Percentiles rank a stretch among this genome's conserved stretches.
Conservation (phyloP, 164 flowering plant genomes). For the Vitis amurensis region DNA sequence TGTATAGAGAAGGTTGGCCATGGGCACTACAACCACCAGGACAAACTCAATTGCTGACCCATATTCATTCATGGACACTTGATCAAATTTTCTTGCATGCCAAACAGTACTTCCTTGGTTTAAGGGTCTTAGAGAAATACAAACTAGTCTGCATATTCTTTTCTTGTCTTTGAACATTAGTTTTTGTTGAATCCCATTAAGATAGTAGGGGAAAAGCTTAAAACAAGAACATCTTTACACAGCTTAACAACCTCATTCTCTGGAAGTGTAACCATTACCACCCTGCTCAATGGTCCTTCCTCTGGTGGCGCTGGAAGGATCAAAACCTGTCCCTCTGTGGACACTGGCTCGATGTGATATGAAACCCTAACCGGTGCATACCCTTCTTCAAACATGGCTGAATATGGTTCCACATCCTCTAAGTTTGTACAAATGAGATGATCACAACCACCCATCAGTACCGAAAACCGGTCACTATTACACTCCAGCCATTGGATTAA, state of each 20-base stretch:
- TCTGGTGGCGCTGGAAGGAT: slow-evolving; percentile 41
- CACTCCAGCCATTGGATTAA: slow-evolving; percentile 52
- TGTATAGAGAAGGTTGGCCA: too few relatives aligned
- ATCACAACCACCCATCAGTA: slow-evolving; percentile 29
- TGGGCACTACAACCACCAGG: too few relatives aligned
- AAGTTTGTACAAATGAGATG: slow-evolving; percentile 44
- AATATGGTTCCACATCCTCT: slow-evolving; percentile 32
- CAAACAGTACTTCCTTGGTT: too few relatives aligned
- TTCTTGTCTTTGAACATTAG: slow-evolving; percentile 15
- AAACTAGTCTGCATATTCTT: not conserved
- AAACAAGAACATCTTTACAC: slow-evolving; percentile 36
- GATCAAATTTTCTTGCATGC: not conserved
- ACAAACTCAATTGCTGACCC: too few relatives aligned
- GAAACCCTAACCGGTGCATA: slow-evolving; percentile 39
- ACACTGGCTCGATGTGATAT: slow-evolving; percentile 42
- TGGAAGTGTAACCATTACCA: slow-evolving; percentile 58
- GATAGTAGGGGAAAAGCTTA: slow-evolving; percentile 39
- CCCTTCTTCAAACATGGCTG: slow-evolving; percentile 33
- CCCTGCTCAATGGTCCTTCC: slow-evolving; percentile 47
- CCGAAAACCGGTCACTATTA: not conserved
- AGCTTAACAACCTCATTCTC: slow-evolving; percentile 37
- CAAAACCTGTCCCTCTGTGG: slow-evolving; percentile 46
- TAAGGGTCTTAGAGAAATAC: too few relatives aligned
- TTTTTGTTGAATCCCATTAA: slow-evolving; percentile 33
- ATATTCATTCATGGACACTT: too few relatives aligned